Evolutionary conservation across 208 protist genomes (phyloP).

Genomic region (Trypanosoma caninum): DNA sequence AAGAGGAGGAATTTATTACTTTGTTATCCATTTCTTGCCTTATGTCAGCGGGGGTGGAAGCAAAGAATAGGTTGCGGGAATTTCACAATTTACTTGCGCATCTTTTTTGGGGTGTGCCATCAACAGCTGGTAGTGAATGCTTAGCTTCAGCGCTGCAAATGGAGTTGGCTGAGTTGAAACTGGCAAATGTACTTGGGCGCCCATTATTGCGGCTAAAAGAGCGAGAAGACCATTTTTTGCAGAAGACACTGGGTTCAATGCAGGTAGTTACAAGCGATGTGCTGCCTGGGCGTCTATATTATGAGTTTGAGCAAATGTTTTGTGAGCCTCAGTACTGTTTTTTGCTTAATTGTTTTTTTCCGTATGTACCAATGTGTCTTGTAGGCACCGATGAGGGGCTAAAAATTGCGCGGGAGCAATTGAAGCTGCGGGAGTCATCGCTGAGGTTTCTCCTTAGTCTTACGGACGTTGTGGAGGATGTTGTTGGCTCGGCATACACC

Average conservation of each 20-base stretch:
- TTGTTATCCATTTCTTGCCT: background rate
- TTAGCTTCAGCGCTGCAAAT: background rate
- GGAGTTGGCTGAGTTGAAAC: background rate
- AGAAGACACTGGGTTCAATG: background rate
- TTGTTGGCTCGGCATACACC: background rate
- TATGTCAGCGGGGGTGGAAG: background rate
- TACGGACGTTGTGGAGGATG: background rate
- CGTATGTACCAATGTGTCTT: background rate
- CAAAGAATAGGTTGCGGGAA: background rate
- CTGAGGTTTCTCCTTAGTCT: conserved; percentile 8
- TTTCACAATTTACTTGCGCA: background rate
- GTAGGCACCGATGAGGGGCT: conserved; percentile 7
- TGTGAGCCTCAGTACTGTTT: conserved; percentile 5
- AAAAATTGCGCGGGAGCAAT: background rate
- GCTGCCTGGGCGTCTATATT: background rate
- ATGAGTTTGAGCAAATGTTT: conserved; percentile 1
- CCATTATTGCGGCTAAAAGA: background rate
- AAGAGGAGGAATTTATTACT: background rate
- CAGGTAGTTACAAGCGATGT: conserved; percentile 3
- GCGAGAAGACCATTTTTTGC: background rate
- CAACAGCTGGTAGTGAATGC: background rate
- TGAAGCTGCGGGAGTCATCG: conserved; percentile 7
- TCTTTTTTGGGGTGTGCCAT: background rate
- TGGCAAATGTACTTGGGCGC: background rate
- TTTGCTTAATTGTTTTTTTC: conserved; percentile 6